A percentile compares a stretch with the other conserved stretches of the same genome.
Conservation (phyloP, 345 rosid species). For the Salix brachista region DNA sequence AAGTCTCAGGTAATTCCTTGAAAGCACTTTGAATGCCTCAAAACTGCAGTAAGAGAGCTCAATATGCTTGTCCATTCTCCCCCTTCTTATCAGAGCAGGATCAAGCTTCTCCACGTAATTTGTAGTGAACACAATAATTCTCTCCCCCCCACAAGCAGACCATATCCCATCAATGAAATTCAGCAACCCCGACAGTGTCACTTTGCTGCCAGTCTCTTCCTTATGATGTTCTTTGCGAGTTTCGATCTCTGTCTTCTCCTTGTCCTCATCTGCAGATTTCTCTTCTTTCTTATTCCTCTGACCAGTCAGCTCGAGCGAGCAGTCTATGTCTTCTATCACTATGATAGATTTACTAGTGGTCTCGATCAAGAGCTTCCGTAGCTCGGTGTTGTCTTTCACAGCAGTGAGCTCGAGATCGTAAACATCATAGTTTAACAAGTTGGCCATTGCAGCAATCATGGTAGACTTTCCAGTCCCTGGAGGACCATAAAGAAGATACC, state of each 20-base stretch:
- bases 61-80: conserved; percentile 60
- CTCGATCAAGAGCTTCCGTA: conserved; percentile 38
- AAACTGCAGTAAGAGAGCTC: conserved; percentile 47
- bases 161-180: conserved; percentile 70
- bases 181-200: conserved; percentile 62
- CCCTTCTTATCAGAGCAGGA: conserved; percentile 67
- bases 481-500: conserved; percentile 53
- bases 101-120: conserved; percentile 61
- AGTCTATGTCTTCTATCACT: conserved; percentile 53
- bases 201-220: conserved; percentile 34
- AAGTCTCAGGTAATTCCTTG: conserved; percentile 40
- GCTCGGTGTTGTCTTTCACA: conserved; percentile 37
- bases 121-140: conserved; percentile 58
- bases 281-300: conserved; percentile 40
- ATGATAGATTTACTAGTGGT: conserved; percentile 48
- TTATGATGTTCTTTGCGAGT: conserved; percentile 20
- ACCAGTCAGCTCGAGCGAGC: conserved; percentile 56
- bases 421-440: conserved; percentile 38
- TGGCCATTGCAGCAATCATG: conserved; percentile 49
- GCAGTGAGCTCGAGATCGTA: conserved; percentile 43
- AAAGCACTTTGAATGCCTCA: conserved; percentile 45
- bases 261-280: conserved; percentile 24
- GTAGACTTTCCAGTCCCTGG: conserved; percentile 44
- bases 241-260: conserved; percentile 30
- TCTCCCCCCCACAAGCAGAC: conserved; percentile 70